A percentile compares a stretch with the other conserved stretches of the same genome.
Evolutionary conservation across 371 early-diverging fungal genomes (phyloP).

Genomic region (Sporodiniella umbellata): DNA sequence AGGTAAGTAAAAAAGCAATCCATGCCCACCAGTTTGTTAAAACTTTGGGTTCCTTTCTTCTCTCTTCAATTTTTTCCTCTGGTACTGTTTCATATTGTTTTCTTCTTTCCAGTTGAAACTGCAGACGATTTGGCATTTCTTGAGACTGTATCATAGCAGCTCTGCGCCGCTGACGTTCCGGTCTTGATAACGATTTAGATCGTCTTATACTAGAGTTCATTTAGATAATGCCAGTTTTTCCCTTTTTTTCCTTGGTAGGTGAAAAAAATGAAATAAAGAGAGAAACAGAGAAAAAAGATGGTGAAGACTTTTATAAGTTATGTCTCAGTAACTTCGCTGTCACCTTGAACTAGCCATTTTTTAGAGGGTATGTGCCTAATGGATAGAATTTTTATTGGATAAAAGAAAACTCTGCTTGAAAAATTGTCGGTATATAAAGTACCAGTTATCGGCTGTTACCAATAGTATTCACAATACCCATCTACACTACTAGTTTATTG

Average conservation of each 20-base stretch:
- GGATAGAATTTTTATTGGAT: background rate
- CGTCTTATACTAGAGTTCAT: background rate
- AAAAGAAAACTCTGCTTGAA: background rate
- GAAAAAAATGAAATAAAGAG: background rate
- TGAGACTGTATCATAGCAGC: constrained; percentile 14
- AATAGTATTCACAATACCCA: too few relatives aligned
- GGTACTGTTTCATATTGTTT: constrained; percentile 20
- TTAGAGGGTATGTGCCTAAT: background rate
- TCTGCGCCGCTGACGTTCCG: constrained; percentile 46
- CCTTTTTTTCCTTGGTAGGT: too few relatives aligned
- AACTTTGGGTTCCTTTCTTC: constrained; percentile 43
- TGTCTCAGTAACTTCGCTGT: too few relatives aligned
- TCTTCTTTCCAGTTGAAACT: constrained; percentile 21
- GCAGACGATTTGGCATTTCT: background rate
- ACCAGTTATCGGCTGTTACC: too few relatives aligned
- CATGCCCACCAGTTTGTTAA: constrained; percentile 49
- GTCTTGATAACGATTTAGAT: constrained; percentile 39
- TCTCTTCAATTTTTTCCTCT: constrained; percentile 15
- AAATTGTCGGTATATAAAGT: background rate
- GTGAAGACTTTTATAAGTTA: background rate
- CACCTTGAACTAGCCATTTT: too few relatives aligned
- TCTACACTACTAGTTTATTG: too few relatives aligned
- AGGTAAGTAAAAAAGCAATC: constrained; percentile 49
- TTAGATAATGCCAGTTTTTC: too few relatives aligned
- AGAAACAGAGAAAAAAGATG: background rate